Conservation (phyloP, 352 stramenopile genomes). For the Phytophthora tentaculata region DNA sequence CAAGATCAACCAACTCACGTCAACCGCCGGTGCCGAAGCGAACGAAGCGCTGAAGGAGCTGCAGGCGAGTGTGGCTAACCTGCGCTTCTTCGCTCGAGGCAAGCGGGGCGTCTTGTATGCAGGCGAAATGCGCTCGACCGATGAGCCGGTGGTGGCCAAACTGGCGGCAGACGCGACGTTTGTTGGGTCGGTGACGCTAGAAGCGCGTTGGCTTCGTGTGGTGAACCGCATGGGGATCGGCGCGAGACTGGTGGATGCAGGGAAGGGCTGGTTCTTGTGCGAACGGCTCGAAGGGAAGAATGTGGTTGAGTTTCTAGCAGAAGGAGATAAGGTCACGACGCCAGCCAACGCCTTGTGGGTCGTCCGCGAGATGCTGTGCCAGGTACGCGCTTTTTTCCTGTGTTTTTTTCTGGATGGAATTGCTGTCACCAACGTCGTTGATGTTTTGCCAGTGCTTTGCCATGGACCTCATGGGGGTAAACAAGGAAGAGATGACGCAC, state of each 20-base stretch:
- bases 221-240: conserved; percentile 74
- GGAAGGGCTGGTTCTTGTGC: conserved; percentile 64
- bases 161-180: conserved; percentile 41
- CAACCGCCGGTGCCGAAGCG: conserved; percentile 13
- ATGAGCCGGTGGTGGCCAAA: conserved; percentile 56
- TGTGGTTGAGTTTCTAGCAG: conserved; percentile 63
- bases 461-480: conserved; percentile 74
- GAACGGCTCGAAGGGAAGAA: conserved; percentile 64
- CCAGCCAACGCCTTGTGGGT: conserved; percentile 52
- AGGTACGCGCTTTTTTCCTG: conserved; percentile 38
- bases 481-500: conserved; percentile 87
- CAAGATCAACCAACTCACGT: conserved; percentile 64
- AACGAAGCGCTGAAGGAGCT: conserved; percentile 30
- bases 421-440: neutral
- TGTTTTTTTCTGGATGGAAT: neutral
- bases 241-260: conserved; percentile 46
- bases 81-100: conserved; percentile 70
- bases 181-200: conserved; percentile 46
- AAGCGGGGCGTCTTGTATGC: conserved; percentile 72
- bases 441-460: conserved; percentile 62
- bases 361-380: conserved; percentile 68
- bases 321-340: conserved; percentile 31
- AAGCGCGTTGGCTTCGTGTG: conserved; percentile 62
- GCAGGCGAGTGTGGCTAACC: conserved; percentile 30
- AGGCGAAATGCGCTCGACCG: conserved; percentile 31